Conservation (phyloP, 768 basidiomycete genomes). For the Xerocomus spinulosus region DNA sequence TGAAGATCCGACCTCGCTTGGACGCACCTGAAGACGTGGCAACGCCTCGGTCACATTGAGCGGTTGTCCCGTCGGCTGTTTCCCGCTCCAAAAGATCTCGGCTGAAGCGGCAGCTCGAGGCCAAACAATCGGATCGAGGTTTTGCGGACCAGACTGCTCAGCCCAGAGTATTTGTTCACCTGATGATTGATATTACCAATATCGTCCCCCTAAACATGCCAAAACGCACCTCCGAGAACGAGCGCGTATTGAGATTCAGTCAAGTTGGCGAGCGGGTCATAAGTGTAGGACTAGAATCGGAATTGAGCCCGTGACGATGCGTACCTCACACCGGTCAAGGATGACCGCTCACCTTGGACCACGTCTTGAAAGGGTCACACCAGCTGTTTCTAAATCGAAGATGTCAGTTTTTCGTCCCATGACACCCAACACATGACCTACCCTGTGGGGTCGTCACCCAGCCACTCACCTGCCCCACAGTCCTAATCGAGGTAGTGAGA, state of each 20-base stretch:
- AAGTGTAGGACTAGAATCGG: slow-evolving; percentile 25
- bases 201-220: not conserved
- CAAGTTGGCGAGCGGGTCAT: slow-evolving; percentile 46
- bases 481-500: slow-evolving; percentile 26
- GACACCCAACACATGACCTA: slow-evolving; percentile 9
- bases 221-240: slow-evolving; percentile 34
- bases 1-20: not conserved
- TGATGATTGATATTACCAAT: slow-evolving; percentile 10
- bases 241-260: slow-evolving; percentile 32
- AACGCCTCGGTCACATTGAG: slow-evolving; percentile 38
- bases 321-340: not conserved
- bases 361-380: slow-evolving; percentile 51
- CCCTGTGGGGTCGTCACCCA: slow-evolving; percentile 34
- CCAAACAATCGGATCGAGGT: slow-evolving; percentile 44
- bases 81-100: slow-evolving; percentile 53
- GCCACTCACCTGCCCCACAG: slow-evolving; percentile 47
- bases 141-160: slow-evolving; percentile 42
- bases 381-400: slow-evolving; percentile 35
- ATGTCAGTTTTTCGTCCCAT: not conserved
- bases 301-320: not conserved
- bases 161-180: slow-evolving; percentile 42
- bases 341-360: slow-evolving; percentile 38
- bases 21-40: slow-evolving; percentile 44
- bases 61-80: slow-evolving; percentile 32
- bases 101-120: slow-evolving; percentile 44